Conservation (phyloP, 192 early-diverging fungal genomes). For the Dimargaris verticillata region DNA sequence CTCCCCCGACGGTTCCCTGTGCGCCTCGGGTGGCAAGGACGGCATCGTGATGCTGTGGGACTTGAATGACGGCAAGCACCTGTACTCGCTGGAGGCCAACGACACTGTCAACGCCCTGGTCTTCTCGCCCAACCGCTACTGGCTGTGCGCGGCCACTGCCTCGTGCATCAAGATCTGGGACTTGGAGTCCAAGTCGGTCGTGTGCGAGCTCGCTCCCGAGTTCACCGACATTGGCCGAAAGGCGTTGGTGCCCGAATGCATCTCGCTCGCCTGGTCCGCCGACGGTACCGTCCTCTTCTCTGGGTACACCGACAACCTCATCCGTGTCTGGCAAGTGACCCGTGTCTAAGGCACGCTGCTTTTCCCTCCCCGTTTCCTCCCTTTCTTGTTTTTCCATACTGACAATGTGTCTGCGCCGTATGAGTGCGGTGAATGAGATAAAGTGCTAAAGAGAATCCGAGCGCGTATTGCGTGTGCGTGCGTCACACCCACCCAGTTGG, state of each 20-base stretch:
- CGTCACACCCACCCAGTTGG: too few species aligned
- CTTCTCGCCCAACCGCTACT: slow-evolving; percentile 99
- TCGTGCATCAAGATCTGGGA: slow-evolving; percentile 99
- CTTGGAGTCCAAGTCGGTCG: slow-evolving; percentile 91
- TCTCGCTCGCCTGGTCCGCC: slow-evolving; percentile 95
- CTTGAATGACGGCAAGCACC: slow-evolving; percentile 99
- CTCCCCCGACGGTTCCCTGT: slow-evolving; percentile 98
- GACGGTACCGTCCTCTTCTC: slow-evolving; percentile 95
- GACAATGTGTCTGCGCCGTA: too few species aligned
- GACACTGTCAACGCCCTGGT: slow-evolving; percentile 90
- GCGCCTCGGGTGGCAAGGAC: slow-evolving; percentile 99
- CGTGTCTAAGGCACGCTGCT: slow-evolving; percentile 17
- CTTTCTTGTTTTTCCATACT: too few species aligned
- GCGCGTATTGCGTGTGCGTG: too few species aligned
- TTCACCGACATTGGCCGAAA: slow-evolving; percentile 57
- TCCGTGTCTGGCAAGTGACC: slow-evolving; percentile 72
- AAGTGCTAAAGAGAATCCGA: too few species aligned
- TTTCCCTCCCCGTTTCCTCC: too few species aligned
- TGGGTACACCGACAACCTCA: slow-evolving; percentile 88
- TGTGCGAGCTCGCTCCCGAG: slow-evolving; percentile 79
- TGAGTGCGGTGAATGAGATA: too few species aligned
- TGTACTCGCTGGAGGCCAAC: slow-evolving; percentile 95
- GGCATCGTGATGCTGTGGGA: slow-evolving; percentile 99
- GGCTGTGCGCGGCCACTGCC: slow-evolving; percentile 96
- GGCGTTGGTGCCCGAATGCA: slow-evolving; percentile 64